Base-by-base conservation (phyloP, 129 eudicot genomes). In the Escallonia rubra region DNA sequence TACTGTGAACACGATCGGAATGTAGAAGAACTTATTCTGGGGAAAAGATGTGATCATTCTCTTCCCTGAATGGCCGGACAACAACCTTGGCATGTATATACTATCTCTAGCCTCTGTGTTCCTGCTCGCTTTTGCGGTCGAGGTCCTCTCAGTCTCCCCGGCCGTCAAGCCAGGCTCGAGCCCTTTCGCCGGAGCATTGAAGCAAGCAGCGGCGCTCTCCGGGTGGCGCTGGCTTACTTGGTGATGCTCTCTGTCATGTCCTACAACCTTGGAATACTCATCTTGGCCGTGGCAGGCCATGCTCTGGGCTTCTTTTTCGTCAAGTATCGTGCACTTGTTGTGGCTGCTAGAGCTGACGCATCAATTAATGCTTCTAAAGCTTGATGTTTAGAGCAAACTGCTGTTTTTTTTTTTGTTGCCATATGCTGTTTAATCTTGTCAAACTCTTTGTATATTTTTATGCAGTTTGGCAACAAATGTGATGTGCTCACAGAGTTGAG, bases 211-310 rank as follows among this genome's bases (percentile, higher is more conserved):
- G 23, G 71, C 62, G 86, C 78, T 10, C 45, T 87, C 11, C 82
- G 88, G 0, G 85, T 79, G 79, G 86, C 75, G 16, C 73, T 88
- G 42, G 79, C 76, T 54, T 88, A 88, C 72, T 50, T 82, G 53
- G 76, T 88, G 39, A 88, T 88, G 96, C 74, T 88, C 43, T 71
- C 84, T 15, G 96, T 88, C 41, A 88, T 85, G 96, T 84, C 86
- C 3, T 88, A 79, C 66, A 88, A 88, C 10, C 65, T 82, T 64
- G 96, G 96, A 34, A 76, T 88, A 34, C 77, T 88, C 55, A 68
- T 82, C 49, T 80, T 68, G 2, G 86, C 83, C 47, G 85, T 85
- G 45, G 80, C 61, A 15, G 88, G 91, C 11, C 88, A 81, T 72
- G 51, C 73, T 72, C 8, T 82, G 2, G 96, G 96, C 41, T 75